Percentiles rank a stretch among this genome's conserved stretches.
Conservation (phyloP, 1,284 basidiomycete species). For the Stereum hirsutum region DNA sequence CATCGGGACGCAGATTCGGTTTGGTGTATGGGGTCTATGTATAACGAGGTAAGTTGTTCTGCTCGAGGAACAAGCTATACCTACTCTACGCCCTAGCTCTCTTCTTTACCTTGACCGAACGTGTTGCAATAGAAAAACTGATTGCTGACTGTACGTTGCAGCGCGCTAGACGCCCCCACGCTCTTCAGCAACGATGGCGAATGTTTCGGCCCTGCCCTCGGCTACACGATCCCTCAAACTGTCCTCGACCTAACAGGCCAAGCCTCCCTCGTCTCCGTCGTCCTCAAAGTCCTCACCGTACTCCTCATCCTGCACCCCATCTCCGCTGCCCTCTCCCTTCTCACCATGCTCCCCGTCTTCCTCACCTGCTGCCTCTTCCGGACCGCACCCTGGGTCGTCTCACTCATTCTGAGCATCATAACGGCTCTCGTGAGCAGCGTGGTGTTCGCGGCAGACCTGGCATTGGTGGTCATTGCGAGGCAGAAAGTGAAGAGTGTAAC, state of each 20-base stretch:
- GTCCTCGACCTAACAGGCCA: slow-evolving; percentile 34
- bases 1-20: slow-evolving; percentile 51
- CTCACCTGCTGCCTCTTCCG: slow-evolving; percentile 35
- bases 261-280: slow-evolving; percentile 28
- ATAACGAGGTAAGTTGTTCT: slow-evolving; percentile 40
- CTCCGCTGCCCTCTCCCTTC: slow-evolving; percentile 44
- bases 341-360: slow-evolving; percentile 47
- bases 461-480: slow-evolving; percentile 42
- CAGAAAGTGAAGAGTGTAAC: slow-evolving; percentile 31
- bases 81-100: neutral
- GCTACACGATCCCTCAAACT: slow-evolving; percentile 23
- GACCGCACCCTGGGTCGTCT: slow-evolving; percentile 37
- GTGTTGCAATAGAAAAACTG: too few relatives aligned
- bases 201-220: slow-evolving; percentile 52
- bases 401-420: slow-evolving; percentile 47
- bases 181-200: slow-evolving; percentile 24
- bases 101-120: neutral
- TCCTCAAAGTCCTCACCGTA: slow-evolving; percentile 42
- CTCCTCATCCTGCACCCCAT: slow-evolving; percentile 62
- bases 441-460: slow-evolving; percentile 53
- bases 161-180: slow-evolving; percentile 20
- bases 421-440: slow-evolving; percentile 43
- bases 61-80: neutral
- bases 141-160: too few relatives aligned
- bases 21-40: slow-evolving; percentile 74